Evolutionary conservation across 1,284 basidiomycete species (phyloP).

Genomic region (Sanghuangporus baumii): DNA sequence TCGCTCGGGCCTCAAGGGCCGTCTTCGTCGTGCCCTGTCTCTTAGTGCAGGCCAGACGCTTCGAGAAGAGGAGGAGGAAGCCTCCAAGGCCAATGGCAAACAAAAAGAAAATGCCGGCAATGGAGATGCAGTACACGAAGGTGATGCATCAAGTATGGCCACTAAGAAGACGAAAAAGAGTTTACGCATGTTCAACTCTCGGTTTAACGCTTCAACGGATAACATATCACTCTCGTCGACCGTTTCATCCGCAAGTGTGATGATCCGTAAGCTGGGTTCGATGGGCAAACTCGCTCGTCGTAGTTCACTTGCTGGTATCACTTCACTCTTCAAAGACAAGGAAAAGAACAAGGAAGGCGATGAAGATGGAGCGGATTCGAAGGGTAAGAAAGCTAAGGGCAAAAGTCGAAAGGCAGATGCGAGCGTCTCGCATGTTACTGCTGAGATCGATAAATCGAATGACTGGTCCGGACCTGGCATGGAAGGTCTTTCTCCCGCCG

Average conservation of each 20-base stretch:
- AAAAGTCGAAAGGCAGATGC: conserved; percentile 70
- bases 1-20: conserved; percentile 68
- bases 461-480: conserved; percentile 48
- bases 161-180: conserved; percentile 64
- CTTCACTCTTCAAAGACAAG: conserved; percentile 93
- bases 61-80: conserved; percentile 55
- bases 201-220: conserved; percentile 90
- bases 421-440: conserved; percentile 78
- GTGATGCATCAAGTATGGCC: conserved; percentile 38
- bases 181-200: conserved; percentile 81
- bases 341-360: conserved; percentile 55
- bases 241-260: conserved; percentile 92
- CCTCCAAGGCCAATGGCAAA: conserved; percentile 20
- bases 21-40: conserved; percentile 69
- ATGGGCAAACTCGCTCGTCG: conserved; percentile 89
- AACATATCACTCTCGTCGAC: conserved; percentile 98
- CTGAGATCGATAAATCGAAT: conserved; percentile 69
- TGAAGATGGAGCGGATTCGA: conserved; percentile 32
- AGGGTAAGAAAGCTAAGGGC: conserved; percentile 31
- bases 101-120: conserved; percentile 24
- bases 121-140: conserved; percentile 24
- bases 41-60: conserved; percentile 55
- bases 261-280: conserved; percentile 95
- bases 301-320: conserved; percentile 88
- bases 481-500: conserved; percentile 86